These are phyloP conservation scores for Acanthamoeba rhysodes DNA, from an alignment of 208 protist genomes.

Conservation along the genomic window DNA sequence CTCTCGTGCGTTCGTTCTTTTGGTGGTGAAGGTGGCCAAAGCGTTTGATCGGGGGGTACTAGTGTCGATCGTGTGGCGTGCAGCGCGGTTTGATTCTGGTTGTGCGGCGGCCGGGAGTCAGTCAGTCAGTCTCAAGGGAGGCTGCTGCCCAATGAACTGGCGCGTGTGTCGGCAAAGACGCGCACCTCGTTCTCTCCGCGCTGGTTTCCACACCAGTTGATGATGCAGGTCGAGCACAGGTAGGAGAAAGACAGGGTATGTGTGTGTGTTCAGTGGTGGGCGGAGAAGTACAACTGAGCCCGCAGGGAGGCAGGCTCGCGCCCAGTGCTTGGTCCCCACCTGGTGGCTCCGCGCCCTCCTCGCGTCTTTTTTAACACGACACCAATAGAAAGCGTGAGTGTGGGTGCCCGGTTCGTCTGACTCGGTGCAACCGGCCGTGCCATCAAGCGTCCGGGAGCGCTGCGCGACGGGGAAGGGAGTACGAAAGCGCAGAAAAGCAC, in stretches of 20 bases:
- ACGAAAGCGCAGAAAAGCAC: background rate
- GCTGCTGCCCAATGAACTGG: too few relatives aligned
- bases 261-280: too few relatives aligned
- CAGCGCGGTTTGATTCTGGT: too few relatives aligned
- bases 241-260: too few relatives aligned
- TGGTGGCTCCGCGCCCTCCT: background rate
- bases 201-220: too few relatives aligned
- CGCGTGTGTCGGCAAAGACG: background rate
- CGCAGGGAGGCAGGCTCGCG: too few relatives aligned
- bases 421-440: background rate
- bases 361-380: background rate
- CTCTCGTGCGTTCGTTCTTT: background rate
- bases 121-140: slow-evolving; percentile 8
- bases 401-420: background rate
- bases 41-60: background rate
- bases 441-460: background rate
- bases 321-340: too few relatives aligned
- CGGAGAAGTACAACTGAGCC: too few relatives aligned
- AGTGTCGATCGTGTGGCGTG: background rate
- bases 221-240: too few relatives aligned
- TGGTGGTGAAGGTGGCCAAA: background rate
- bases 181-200: too few relatives aligned
- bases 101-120: background rate
- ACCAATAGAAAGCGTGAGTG: background rate
- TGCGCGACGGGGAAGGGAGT: background rate